Base-by-base conservation (phyloP, 495 filamentous ascomycete genomes). In the Penicillium dipodomyicola region DNA sequence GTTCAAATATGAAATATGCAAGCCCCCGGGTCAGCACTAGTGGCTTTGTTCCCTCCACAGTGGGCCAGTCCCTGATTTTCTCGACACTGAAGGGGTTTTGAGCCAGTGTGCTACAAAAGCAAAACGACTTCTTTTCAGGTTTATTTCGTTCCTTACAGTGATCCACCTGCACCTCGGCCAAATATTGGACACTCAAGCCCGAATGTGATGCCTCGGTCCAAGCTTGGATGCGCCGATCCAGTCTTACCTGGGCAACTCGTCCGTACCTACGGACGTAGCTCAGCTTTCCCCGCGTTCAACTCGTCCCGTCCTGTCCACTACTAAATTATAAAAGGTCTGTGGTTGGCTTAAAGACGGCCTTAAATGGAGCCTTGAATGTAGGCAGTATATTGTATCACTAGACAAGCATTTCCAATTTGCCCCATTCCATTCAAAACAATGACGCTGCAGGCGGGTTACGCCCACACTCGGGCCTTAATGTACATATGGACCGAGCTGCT, bases 121-220 rank as follows among this genome's bases (percentile, higher is more conserved):
- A 12, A 39, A 37, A 37, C 12, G 15, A 14, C 10, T 33, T 4
- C 5, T n/a, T 35, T 39, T 17, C 35, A 2, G 17, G 35, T 11
- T 11, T 20, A 10, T 43, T 27, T 48, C 9, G 12, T 4, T 32
- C 25, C 12, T 29, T 17, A 9, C 8, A 23, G 30, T 1, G 15
- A 23, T 23, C 9, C 20, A 11, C 22, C 40, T 41, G 15, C 35
- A 52, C 5, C 25, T 29, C 12, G 35, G 5, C 17, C 30, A 35
- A 52, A 17, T 5, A 30, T 39, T 17, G 30, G 30, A 33, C 10
- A 7, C 14, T 42, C n/a, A 25, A 30, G 14, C 49, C 22, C 17
- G 30, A 49, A 61, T 47, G 53, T 49, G 59, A 61, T 52, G 30
- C 35, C 49, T 57, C 54, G 59, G 54, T 49, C 25, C n/a, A 46